Evolutionary conservation across 257 asterid species (phyloP), one percentile per base, ranked within the genome.

Genomic region (Cordia subcordata): DNA sequence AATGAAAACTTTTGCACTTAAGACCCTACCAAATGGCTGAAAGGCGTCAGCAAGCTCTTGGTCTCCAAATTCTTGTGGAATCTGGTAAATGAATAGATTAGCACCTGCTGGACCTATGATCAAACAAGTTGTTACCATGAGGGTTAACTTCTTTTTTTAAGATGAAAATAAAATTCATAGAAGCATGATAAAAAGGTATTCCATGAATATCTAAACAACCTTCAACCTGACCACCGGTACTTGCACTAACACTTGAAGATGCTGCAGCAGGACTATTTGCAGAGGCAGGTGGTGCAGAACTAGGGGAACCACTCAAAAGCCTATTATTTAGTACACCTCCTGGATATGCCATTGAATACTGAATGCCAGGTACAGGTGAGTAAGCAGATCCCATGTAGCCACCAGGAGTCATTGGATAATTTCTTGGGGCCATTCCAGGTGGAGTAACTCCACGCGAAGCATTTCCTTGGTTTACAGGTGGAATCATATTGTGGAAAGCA

Each of bases 31-130:
- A 63, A 76, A 87, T 20, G 74, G 81, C 76, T 77, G 79, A 69
- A 87, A 87, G 42, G 79, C 72, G 62, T 78, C 73, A 27, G 83
- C 88, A 37, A 87, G 95, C 72, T 87, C 90, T 13, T 72, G 81
- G 22, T 87, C 95, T 17, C 90, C 90, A 37, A 72, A 87, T 61
- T 84, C 88, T 82, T 80, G 94, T 45, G 94, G 95, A 60, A 87
- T 84, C 71, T 87, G 94, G 81, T 76, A 87, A 57, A 87, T 84
- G 70, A 87, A 87, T 51, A 87, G 69, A 75, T 87, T 87, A 64
- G 95, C 86, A 49, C 95, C 94, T 10, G 82, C 78, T 53, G 95
- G 95, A 71, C 95, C 95, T 87, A 90, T 39, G 32, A 39, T 1
- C 2, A 11, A 21, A 53, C 5, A 5, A 12, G 14, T 19, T 11